phyloP scores from a whole-genome alignment of 2,329 filamentous ascomycete species.

The Diplodia seriata region DNA sequence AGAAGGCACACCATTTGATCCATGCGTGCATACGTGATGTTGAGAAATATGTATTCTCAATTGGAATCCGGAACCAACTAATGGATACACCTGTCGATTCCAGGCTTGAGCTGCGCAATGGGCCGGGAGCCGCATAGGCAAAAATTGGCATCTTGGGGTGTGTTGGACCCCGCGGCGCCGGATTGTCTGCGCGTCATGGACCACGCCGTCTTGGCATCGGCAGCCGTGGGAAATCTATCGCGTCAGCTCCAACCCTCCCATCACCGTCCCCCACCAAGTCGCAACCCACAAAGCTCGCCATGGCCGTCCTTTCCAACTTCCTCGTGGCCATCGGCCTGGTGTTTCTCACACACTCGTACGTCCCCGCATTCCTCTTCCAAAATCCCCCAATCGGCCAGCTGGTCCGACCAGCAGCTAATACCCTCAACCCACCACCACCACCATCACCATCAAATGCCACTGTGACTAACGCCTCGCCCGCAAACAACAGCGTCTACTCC shows the following conservation, averaged over 20 bases:
- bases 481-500: constrained; percentile 80
- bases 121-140: constrained; percentile 2
- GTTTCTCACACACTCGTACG: constrained; percentile 84
- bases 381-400: not conserved
- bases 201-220: constrained; percentile 28
- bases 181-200: constrained; percentile 18
- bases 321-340: constrained; percentile 78
- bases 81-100: not conserved
- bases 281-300: constrained; percentile 44
- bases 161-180: constrained; percentile 1
- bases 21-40: not conserved
- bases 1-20: constrained; percentile 21
- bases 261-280: not conserved
- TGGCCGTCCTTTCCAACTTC: constrained; percentile 75
- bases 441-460: not conserved
- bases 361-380: not conserved
- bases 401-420: not conserved
- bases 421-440: not conserved
- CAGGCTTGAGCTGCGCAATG: not conserved
- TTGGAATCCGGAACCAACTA: not conserved
- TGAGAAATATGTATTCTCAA: not conserved
- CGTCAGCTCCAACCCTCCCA: not conserved
- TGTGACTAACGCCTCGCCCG: constrained; percentile 15
- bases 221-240: constrained; percentile 8
- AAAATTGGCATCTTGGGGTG: not conserved